Evolutionary conservation across 2,329 filamentous ascomycete genomes (phyloP).

Genomic region (Sclerotinia minor): DNA sequence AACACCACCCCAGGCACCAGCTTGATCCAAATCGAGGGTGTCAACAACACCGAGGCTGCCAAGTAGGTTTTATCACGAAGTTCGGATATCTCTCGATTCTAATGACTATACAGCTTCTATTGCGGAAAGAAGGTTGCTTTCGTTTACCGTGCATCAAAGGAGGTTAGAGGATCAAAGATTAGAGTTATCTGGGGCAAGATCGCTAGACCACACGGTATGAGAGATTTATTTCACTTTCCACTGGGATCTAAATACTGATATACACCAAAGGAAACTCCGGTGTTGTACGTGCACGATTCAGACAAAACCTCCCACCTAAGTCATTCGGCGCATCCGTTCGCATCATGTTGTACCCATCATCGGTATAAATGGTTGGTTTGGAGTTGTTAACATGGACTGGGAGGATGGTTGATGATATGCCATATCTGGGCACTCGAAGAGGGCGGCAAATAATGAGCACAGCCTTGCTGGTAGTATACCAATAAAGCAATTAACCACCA

Average conservation of each 20-base stretch:
- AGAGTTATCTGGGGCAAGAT: slow-evolving; percentile 99
- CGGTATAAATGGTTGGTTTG: slow-evolving; percentile 74
- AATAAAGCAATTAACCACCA: slow-evolving; percentile 49
- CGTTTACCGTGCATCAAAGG: slow-evolving; percentile 94
- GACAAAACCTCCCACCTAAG: slow-evolving; percentile 91
- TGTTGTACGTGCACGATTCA: slow-evolving; percentile 96
- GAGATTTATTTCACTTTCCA: background rate
- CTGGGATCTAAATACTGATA: slow-evolving; percentile 27
- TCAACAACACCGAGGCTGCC: slow-evolving; percentile 85
- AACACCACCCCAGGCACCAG: slow-evolving; percentile 86
- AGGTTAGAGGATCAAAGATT: slow-evolving; percentile 97
- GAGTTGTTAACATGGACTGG: slow-evolving; percentile 49
- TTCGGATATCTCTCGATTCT: slow-evolving; percentile 26
- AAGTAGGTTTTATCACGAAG: slow-evolving; percentile 58
- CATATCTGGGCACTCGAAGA: slow-evolving; percentile 52
- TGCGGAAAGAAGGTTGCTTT: slow-evolving; percentile 98
- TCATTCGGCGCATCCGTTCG: slow-evolving; percentile 95
- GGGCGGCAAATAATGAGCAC: slow-evolving; percentile 54
- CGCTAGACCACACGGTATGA: slow-evolving; percentile 87
- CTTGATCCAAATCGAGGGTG: slow-evolving; percentile 98
- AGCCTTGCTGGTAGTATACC: slow-evolving; percentile 56
- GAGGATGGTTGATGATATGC: slow-evolving; percentile 61
- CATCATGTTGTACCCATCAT: slow-evolving; percentile 97
- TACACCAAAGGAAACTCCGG: slow-evolving; percentile 79
- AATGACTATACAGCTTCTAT: slow-evolving; percentile 68